Evolutionary conservation across 257 asterid species (phyloP).

Genomic region (Nicotiana benthamiana): DNA sequence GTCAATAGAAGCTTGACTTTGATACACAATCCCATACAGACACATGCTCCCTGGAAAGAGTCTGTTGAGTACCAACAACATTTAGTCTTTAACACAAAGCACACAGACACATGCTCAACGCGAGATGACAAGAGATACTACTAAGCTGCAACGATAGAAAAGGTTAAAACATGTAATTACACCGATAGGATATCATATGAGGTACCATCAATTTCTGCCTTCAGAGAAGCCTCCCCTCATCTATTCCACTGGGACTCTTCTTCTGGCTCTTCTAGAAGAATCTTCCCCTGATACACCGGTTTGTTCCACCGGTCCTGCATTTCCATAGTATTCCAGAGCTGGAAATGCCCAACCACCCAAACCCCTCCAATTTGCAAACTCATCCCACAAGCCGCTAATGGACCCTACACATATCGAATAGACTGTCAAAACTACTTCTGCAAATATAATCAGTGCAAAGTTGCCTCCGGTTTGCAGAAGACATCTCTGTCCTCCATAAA

Average conservation of each 20-base stretch:
- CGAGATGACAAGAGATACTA: not conserved
- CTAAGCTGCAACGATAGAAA: not conserved
- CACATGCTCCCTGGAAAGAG: not conserved
- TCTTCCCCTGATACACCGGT: conserved; percentile 6
- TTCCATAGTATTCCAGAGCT: conserved; percentile 29
- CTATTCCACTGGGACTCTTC: conserved; percentile 45
- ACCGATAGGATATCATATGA: not conserved
- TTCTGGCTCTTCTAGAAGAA: conserved; percentile 25
- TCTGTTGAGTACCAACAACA: not conserved
- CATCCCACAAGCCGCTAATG: conserved; percentile 37
- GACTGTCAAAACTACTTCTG: not conserved
- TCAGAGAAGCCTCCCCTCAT: not conserved
- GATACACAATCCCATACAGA: not conserved
- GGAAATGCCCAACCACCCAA: conserved; percentile 52
- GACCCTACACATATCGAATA: conserved; percentile 25
- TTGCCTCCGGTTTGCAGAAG: not conserved
- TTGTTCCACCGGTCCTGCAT: conserved; percentile 18
- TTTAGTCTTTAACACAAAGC: not conserved
- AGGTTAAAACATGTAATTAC: not conserved
- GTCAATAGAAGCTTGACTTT: not conserved
- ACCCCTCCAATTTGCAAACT: conserved; percentile 37
- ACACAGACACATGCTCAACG: not conserved
- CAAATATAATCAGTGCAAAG: not conserved
- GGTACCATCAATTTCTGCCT: not conserved
- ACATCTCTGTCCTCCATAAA: not conserved